Conservation (phyloP, 768 basidiomycete genomes). For the Suillus ampliporus region DNA sequence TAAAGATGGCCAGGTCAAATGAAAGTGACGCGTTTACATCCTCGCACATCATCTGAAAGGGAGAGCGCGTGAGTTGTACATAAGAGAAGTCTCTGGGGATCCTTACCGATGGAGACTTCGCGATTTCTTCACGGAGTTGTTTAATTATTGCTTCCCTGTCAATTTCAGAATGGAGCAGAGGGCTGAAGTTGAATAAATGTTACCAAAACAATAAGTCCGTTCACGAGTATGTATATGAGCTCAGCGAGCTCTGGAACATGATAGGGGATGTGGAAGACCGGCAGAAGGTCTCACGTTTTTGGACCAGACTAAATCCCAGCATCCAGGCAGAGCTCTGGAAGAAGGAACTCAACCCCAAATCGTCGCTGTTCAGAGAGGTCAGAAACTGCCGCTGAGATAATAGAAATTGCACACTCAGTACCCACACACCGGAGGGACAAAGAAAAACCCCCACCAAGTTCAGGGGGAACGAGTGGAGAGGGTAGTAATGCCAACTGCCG, state of each 20-base stretch:
- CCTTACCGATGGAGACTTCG: constrained; percentile 32
- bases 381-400: constrained; percentile 30
- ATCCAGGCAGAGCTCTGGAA: constrained; percentile 38
- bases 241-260: constrained; percentile 40
- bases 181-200: constrained; percentile 23
- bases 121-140: constrained; percentile 39
- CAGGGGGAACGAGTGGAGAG: no score
- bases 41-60: constrained; percentile 37
- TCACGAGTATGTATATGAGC: constrained; percentile 38
- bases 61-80: constrained; percentile 40
- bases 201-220: constrained; percentile 37
- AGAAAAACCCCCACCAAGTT: no score
- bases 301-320: constrained; percentile 34
- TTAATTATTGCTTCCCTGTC: constrained; percentile 44
- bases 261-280: constrained; percentile 35
- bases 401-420: constrained; percentile 37
- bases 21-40: constrained; percentile 22
- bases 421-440: no score
- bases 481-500: no score
- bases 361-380: constrained; percentile 33
- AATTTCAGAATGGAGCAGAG: constrained; percentile 29
- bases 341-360: constrained; percentile 34
- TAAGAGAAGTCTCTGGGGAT: constrained; percentile 31
- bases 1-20: constrained; percentile 21
- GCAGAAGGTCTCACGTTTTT: constrained; percentile 40